Evolutionary conservation across 1,139 yeast species (phyloP).

Genomic region (Blastobotrys petasosporus): DNA sequence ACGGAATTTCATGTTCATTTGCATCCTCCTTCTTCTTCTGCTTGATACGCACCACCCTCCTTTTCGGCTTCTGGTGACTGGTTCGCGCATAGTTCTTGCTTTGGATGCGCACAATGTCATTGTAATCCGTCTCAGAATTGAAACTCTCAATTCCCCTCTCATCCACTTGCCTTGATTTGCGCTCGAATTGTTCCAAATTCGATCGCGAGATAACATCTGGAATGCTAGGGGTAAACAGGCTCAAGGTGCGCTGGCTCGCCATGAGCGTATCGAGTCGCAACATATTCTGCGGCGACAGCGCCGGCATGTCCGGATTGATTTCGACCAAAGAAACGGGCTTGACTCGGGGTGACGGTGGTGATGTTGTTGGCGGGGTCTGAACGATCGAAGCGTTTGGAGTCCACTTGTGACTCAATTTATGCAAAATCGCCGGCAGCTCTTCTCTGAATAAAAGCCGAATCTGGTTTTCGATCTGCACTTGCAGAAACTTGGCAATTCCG

Average conservation of each 20-base stretch:
- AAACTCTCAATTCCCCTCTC: constrained; percentile 16
- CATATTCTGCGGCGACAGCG: constrained; percentile 63
- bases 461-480: constrained; percentile 75
- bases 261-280: constrained; percentile 63
- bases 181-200: constrained; percentile 26
- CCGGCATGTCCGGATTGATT: constrained; percentile 50
- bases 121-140: constrained; percentile 24
- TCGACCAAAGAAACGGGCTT: constrained; percentile 41
- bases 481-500: constrained; percentile 74
- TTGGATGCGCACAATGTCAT: constrained; percentile 28
- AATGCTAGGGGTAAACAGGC: constrained; percentile 55
- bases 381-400: constrained; percentile 38
- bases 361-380: constrained; percentile 10
- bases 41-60: constrained; percentile 29
- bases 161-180: constrained; percentile 15
- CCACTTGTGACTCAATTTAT: constrained; percentile 68
- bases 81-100: constrained; percentile 23
- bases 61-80: constrained; percentile 26
- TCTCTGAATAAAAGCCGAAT: constrained; percentile 76
- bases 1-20: constrained; percentile 6
- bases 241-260: constrained; percentile 73
- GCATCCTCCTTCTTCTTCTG: background rate
- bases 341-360: constrained; percentile 10
- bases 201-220: constrained; percentile 54
- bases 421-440: constrained; percentile 74